A percentile compares a stretch with the other conserved stretches of the same genome.
Conservation (phyloP, 805 yeast species). For the Ogataea saltuana region DNA sequence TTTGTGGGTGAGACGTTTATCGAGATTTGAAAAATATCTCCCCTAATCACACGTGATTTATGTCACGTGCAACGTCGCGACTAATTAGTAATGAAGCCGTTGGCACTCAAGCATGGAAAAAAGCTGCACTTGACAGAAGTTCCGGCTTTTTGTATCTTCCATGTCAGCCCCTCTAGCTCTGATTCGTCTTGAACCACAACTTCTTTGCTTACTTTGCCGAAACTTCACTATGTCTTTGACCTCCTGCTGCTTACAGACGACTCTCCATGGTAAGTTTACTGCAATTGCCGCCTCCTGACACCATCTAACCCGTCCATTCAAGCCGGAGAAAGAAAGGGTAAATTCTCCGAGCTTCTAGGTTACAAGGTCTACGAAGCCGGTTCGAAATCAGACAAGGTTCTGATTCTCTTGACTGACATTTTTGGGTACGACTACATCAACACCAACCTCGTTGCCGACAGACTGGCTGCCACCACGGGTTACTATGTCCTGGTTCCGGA, state of each 20-base stretch:
- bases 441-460: slow-evolving; percentile 61
- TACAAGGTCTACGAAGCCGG: slow-evolving; percentile 52
- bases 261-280: slow-evolving; percentile 32
- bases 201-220: too few relatives aligned
- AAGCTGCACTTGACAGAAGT: too few relatives aligned
- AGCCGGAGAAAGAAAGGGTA: slow-evolving; percentile 47
- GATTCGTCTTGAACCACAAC: too few relatives aligned
- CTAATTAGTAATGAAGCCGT: too few relatives aligned
- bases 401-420: slow-evolving; percentile 71
- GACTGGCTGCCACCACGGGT: slow-evolving; percentile 55
- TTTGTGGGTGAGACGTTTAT: too few relatives aligned
- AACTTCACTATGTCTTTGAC: slow-evolving; percentile 13
- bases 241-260: slow-evolving; percentile 10
- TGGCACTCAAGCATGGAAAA: too few relatives aligned
- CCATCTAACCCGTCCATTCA: slow-evolving; percentile 15
- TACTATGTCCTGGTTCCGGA: slow-evolving; percentile 78
- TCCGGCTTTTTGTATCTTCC: too few relatives aligned
- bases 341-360: slow-evolving; percentile 42
- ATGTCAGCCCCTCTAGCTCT: too few relatives aligned
- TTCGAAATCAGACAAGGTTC: slow-evolving; percentile 44
- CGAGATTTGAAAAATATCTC: too few relatives aligned
- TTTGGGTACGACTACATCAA: slow-evolving; percentile 64
- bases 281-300: slow-evolving; percentile 18
- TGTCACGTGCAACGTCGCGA: too few relatives aligned
- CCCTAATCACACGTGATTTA: too few relatives aligned